Evolutionary conservation across 2,329 filamentous ascomycete genomes (phyloP), one percentile per base, ranked within the genome.

Genomic region (Exophiala viscosa): DNA sequence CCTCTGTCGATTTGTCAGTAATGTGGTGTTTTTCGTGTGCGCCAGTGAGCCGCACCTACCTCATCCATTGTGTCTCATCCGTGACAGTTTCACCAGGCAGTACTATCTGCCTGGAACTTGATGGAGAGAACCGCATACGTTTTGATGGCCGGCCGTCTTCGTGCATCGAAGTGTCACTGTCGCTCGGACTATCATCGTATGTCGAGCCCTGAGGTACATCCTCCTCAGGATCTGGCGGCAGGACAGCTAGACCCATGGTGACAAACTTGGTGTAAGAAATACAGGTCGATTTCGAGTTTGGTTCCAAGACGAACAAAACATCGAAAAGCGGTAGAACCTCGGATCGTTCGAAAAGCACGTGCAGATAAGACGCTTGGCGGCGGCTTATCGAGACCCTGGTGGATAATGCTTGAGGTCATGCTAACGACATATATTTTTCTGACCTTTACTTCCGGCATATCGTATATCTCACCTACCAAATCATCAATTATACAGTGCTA

Each of bases 11-110:
- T 6, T 10, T 1, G 41, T 50, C 35, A 23, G 5, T 54, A 44
- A 17, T 18, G 9, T 35, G n/a, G n/a, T 33, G 59, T 74, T 47
- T 72, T 84, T 81, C 84, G 3, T 38, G 1, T 2, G 34, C 20
- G 6, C 8, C 20, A 10, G 20, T 31, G 18, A 10, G 10, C 6
- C 43, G 28, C 36, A 46, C 55, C 43, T 49, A 59, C 56, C 57
- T 84, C 92, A 97, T 97, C 90, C 90, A 97, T 76, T 96, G 90
- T n/a, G 90, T 81, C 70, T 96, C 90, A 60, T 85, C 82, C 9
- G 92, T 96, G 63, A 97, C 88, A 55, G 87, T 74, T 67, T 95
- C 88, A 65, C 92, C 93, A 1, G 92, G 92, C 1, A 91, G 96
- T 62, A 96, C 86, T 61, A 96, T 86, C 72, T 70, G 51, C n/a